Conservation (phyloP, 768 basidiomycete species). For the Amanita thiersii region DNA sequence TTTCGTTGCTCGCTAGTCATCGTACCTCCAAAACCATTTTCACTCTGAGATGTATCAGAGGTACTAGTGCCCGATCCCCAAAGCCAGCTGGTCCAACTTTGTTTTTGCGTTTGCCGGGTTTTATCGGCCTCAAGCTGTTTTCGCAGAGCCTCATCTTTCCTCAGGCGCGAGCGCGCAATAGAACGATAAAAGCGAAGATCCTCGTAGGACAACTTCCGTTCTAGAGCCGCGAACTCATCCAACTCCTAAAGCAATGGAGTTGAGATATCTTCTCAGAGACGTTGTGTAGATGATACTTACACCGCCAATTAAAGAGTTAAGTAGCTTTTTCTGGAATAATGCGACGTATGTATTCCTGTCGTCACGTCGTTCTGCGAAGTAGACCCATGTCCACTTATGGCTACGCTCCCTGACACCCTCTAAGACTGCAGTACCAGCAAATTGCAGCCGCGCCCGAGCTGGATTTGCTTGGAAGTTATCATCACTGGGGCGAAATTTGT, state of each 20-base stretch:
- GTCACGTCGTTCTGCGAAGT: constrained; percentile 82
- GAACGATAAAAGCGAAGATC: constrained; percentile 97
- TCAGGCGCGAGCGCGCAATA: constrained; percentile 79
- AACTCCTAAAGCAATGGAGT: constrained; percentile 33
- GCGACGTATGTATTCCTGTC: constrained; percentile 80
- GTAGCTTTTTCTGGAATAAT: constrained; percentile 71
- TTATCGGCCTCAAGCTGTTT: constrained; percentile 64
- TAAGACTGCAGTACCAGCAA: constrained; percentile 74
- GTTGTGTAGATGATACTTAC: constrained; percentile 33
- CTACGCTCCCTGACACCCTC: constrained; percentile 78
- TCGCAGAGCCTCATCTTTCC: constrained; percentile 73
- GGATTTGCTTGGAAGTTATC: constrained; percentile 50
- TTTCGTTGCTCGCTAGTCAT: constrained; percentile 90
- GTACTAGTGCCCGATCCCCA: constrained; percentile 55
- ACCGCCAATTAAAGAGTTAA: constrained; percentile 40
- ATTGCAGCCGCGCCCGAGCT: constrained; percentile 63
- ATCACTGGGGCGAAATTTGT: constrained; percentile 66
- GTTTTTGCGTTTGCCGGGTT: constrained; percentile 39
- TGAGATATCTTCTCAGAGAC: neutral
- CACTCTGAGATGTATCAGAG: constrained; percentile 30
- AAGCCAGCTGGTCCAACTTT: constrained; percentile 69
- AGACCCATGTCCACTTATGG: constrained; percentile 86
- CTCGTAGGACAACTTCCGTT: constrained; percentile 82
- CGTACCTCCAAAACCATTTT: constrained; percentile 48
- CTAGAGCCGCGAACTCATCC: constrained; percentile 51